These are phyloP conservation scores for Ascosphaera aggregata DNA, from an alignment of 2,329 filamentous ascomycete species.

Conservation along the genomic window DNA sequence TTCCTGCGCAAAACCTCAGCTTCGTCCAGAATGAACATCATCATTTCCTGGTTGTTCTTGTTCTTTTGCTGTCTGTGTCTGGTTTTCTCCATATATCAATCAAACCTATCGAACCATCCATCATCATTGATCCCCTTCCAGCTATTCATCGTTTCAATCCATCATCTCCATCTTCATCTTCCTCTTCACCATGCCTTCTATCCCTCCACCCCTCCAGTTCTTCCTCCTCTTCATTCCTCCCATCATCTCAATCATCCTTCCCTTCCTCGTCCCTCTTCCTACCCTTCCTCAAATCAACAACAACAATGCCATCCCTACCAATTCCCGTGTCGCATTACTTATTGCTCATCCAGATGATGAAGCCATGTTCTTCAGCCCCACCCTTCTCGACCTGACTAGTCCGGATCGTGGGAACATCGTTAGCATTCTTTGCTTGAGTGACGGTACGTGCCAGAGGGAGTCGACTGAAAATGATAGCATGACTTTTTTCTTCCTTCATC, in stretches of 20 bases:
- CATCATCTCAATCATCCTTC: too few species aligned
- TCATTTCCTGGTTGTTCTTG: too few species aligned
- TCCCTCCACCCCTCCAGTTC: conserved; percentile 19
- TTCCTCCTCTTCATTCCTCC: conserved; percentile 22
- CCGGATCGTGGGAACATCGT: conserved; percentile 70
- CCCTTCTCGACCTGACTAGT: conserved; percentile 58
- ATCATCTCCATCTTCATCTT: too few species aligned
- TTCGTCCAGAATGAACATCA: too few species aligned
- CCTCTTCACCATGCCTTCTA: conserved; percentile 11
- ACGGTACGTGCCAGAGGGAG: conserved; percentile 42
- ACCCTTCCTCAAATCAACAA: too few species aligned
- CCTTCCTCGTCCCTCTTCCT: too few species aligned
- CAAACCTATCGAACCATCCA: not conserved
- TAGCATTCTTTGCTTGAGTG: conserved; percentile 83
- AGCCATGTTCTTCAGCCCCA: conserved; percentile 97
- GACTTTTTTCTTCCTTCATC: not conserved
- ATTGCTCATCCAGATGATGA: conserved; percentile 98
- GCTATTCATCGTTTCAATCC: conserved; percentile 4
- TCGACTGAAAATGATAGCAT: too few species aligned
- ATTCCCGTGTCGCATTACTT: conserved; percentile 69
- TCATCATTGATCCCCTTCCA: not conserved
- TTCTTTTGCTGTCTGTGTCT: not conserved
- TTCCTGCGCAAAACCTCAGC: too few species aligned
- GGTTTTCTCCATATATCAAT: not conserved
- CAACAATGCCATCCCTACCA: too few species aligned